phyloP scores from a whole-genome alignment of 768 basidiomycete species.

The Cubamyces sp. region DNA sequence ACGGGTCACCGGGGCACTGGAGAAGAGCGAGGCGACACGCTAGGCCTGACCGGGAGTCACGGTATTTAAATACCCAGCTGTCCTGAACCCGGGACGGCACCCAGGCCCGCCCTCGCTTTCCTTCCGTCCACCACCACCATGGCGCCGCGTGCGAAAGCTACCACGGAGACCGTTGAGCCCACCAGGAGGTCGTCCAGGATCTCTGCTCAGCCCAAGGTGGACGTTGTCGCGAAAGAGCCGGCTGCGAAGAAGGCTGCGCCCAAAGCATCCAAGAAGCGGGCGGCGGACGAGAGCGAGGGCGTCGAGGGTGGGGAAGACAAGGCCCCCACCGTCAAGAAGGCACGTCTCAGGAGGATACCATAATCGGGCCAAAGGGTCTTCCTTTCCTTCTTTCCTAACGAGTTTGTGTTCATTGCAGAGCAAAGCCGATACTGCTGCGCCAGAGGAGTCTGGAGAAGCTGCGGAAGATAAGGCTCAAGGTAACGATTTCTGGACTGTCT shows the following conservation, averaged over 20 bases:
- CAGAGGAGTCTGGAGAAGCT: constrained; percentile 13
- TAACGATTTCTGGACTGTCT: background rate
- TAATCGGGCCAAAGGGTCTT: too few relatives aligned
- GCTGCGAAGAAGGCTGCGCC: constrained; percentile 37
- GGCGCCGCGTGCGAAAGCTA: constrained; percentile 29
- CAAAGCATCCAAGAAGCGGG: constrained; percentile 42
- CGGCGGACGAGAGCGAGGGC: constrained; percentile 35
- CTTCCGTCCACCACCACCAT: constrained; percentile 16
- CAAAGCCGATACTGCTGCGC: constrained; percentile 18
- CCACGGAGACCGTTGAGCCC: constrained; percentile 37
- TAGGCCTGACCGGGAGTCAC: constrained; percentile 13
- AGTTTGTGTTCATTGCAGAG: constrained; percentile 8
- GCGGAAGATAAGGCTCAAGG: constrained; percentile 7
- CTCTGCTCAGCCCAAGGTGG: constrained; percentile 49
- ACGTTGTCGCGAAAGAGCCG: constrained; percentile 33
- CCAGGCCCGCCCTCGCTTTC: constrained; percentile 17
- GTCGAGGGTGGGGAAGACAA: constrained; percentile 24
- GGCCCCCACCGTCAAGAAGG: constrained; percentile 32
- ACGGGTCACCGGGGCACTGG: constrained; percentile 6
- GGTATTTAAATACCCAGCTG: constrained; percentile 16
- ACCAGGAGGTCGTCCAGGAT: constrained; percentile 63
- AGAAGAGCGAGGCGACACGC: constrained; percentile 16
- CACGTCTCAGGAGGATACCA: background rate
- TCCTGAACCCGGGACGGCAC: constrained; percentile 3
- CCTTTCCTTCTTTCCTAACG: too few relatives aligned